phyloP scores from a whole-genome alignment of 768 basidiomycete species.

The Hygrocybe punicea region DNA sequence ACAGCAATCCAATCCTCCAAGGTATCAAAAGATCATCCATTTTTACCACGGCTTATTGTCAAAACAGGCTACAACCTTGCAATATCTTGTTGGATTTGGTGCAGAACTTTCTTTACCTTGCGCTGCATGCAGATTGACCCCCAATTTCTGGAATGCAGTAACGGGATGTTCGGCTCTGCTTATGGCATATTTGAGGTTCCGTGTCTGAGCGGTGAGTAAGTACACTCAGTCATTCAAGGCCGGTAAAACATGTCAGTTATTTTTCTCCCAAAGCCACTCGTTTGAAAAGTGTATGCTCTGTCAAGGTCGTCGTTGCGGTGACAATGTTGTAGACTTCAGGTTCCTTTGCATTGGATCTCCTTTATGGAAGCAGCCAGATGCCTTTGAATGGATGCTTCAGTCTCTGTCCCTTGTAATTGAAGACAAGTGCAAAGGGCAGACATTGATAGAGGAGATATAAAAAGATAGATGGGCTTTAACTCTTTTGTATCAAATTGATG shows the following conservation, averaged over 20 bases:
- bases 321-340: constrained; percentile 73
- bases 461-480: too few species aligned
- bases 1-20: constrained; percentile 85
- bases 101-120: constrained; percentile 25
- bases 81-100: constrained; percentile 88
- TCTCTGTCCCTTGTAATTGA: constrained; percentile 79
- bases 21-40: constrained; percentile 39
- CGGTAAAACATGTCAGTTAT: constrained; percentile 63
- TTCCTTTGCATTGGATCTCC: constrained; percentile 80
- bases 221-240: constrained; percentile 48
- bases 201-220: constrained; percentile 30
- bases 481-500: too few species aligned
- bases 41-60: neutral
- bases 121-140: neutral
- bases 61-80: constrained; percentile 72
- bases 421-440: constrained; percentile 67
- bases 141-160: constrained; percentile 43
- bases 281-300: constrained; percentile 72
- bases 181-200: constrained; percentile 84
- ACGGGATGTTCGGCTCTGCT: constrained; percentile 82
- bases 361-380: constrained; percentile 73
- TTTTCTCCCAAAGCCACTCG: constrained; percentile 67
- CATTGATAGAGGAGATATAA: constrained; percentile 86
- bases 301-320: constrained; percentile 87
- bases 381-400: constrained; percentile 63